A percentile compares a stretch with the other conserved stretches of the same genome.
These are phyloP conservation scores for Cutaneotrichosporon sp. DNA, from an alignment of 1,284 basidiomycete species.

Conservation along the genomic window DNA sequence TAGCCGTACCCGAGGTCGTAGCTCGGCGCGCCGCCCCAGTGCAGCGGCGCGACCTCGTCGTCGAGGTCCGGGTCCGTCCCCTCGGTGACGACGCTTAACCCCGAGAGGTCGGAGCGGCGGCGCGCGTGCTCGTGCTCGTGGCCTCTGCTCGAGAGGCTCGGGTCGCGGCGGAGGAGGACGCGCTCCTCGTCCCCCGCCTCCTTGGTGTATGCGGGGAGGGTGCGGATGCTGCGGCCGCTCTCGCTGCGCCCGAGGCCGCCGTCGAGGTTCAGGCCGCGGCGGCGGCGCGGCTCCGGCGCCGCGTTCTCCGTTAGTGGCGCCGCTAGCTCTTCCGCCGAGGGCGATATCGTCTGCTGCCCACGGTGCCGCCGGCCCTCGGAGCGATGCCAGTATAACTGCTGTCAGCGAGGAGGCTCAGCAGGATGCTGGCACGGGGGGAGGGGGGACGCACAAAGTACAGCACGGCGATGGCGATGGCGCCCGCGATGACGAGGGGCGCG, in stretches of 20 bases:
- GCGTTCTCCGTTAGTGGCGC: not conserved
- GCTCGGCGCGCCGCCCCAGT: slow-evolving; percentile 1
- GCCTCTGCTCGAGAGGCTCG: no score
- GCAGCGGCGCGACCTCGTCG: not conserved
- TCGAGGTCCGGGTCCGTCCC: no score
- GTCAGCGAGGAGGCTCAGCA: not conserved
- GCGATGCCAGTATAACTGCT: not conserved
- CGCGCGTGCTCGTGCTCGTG: not conserved
- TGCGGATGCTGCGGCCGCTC: slow-evolving; percentile 42
- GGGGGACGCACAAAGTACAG: not conserved
- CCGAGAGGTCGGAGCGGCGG: not conserved
- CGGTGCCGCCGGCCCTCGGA: not conserved
- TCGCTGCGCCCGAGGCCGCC: slow-evolving; percentile 28
- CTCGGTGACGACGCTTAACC: not conserved
- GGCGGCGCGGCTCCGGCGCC: not conserved
- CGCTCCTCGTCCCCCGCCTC: slow-evolving; percentile 47
- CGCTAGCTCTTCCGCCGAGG: not conserved
- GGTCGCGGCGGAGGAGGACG: slow-evolving; percentile 39
- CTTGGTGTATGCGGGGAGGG: slow-evolving; percentile 43
- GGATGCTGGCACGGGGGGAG: no score
- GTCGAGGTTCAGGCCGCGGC: not conserved
- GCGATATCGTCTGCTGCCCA: no score
- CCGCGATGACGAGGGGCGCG: not conserved
- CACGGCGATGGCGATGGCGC: not conserved
- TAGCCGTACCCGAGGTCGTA: slow-evolving; percentile 2